These are phyloP conservation scores for Fusarium papillatum DNA, from an alignment of 2,329 filamentous ascomycete species.

Conservation along the genomic window DNA sequence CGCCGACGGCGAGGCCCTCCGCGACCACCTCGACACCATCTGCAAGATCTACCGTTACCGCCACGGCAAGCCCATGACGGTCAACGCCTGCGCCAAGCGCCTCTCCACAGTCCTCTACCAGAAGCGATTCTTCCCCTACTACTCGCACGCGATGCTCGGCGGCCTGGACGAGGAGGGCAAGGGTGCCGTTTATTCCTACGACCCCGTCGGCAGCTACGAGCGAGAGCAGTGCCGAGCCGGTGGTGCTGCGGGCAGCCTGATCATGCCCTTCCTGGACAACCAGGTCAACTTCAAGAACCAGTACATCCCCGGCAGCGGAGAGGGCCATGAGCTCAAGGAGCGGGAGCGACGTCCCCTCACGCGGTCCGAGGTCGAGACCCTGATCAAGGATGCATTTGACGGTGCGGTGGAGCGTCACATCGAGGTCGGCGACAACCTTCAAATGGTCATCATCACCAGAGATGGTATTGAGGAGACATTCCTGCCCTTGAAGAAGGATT, in stretches of 20 bases:
- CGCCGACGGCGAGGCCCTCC: slow-evolving; percentile 92
- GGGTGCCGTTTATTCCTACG: slow-evolving; percentile 96
- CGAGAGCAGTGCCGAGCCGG: slow-evolving; percentile 95
- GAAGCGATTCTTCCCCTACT: slow-evolving; percentile 99
- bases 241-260: slow-evolving; percentile 91
- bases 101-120: slow-evolving; percentile 95
- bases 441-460: slow-evolving; percentile 94
- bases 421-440: slow-evolving; percentile 95
- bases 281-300: slow-evolving; percentile 99
- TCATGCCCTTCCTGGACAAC: slow-evolving; percentile 99
- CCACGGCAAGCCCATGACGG: slow-evolving; percentile 95
- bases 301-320: slow-evolving; percentile 88
- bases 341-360: slow-evolving; percentile 79
- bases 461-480: slow-evolving; percentile 91
- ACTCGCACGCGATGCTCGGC: slow-evolving; percentile 93
- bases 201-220: slow-evolving; percentile 98
- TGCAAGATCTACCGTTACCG: slow-evolving; percentile 99
- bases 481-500: slow-evolving; percentile 91
- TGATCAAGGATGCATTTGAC: slow-evolving; percentile 98
- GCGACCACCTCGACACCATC: slow-evolving; percentile 92
- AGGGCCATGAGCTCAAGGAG: slow-evolving; percentile 84
- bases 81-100: slow-evolving; percentile 94
- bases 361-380: slow-evolving; percentile 80
- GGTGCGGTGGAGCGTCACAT: slow-evolving; percentile 99
- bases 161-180: slow-evolving; percentile 95